These are phyloP conservation scores for Gossypium thurberi DNA, from an alignment of 345 rosid genomes.

Conservation along the genomic window DNA sequence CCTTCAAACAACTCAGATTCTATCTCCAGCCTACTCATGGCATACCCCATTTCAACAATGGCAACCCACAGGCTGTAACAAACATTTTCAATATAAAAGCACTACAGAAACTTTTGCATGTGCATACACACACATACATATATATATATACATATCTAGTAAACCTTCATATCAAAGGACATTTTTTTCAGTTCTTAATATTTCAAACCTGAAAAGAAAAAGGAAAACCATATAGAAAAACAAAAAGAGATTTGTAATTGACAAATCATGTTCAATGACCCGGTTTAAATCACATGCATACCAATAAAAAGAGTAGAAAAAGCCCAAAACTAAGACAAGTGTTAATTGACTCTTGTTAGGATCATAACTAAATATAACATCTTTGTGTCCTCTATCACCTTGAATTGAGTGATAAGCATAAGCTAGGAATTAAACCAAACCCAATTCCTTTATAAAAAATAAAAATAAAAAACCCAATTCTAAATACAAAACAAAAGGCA, in stretches of 20 bases:
- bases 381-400: neutral
- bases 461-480: neutral
- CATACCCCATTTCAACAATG: slow-evolving; percentile 64
- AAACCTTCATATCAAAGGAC: slow-evolving; percentile 10
- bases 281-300: neutral
- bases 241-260: neutral
- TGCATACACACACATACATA: slow-evolving; percentile 5
- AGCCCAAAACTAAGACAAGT: neutral
- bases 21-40: slow-evolving; percentile 72
- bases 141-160: neutral
- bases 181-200: neutral
- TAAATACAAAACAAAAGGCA: neutral
- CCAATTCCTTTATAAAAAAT: neutral
- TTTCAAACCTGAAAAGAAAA: slow-evolving; percentile 9
- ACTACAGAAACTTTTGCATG: neutral
- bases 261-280: neutral
- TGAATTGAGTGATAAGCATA: neutral
- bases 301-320: neutral
- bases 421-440: neutral
- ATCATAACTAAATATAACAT: neutral
- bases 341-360: neutral
- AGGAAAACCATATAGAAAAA: neutral
- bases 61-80: slow-evolving; percentile 24
- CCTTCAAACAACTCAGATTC: slow-evolving; percentile 50
- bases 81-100: slow-evolving; percentile 33